Evolutionary conservation across 2,329 filamentous ascomycete species (phyloP), one percentile per base, ranked within the genome.

Genomic region (Pseudocercospora macadamiae): DNA sequence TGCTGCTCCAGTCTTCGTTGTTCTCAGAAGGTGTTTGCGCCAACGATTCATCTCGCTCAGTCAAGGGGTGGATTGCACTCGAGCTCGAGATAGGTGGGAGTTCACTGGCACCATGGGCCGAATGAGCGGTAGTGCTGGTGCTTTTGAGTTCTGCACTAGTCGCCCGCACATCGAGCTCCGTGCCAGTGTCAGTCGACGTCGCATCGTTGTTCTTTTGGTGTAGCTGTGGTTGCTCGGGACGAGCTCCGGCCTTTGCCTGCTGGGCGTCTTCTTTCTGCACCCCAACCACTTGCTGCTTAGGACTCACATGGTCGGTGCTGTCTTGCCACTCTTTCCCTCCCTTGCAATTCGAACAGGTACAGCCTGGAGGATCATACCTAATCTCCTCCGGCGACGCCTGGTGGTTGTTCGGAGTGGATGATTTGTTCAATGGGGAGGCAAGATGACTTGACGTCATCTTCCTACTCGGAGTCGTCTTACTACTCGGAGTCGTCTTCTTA

Each of bases 111-210:
- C 25, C 16, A 6, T 34, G 47, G 14, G 26, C 21, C 6, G 25
- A 32, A 7, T n/a, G 30, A 10, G 47, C 28, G 26, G 18, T 26
- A 14, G 47, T 32, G 26, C 47, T 49, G 65, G 93, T 97, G 76
- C 83, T 97, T 51, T 90, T 91, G 72, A 93, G 97, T 71, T 93
- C 93, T 7, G 87, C 91, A 18, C 80, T 97, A 55, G 79, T 97
- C 53, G 93, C 47, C 3, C 32, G n/a, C n/a, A 26, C n/a, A 14
- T 49, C 26, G n/a, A 28, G 42, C 23, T 47, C 42, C 19, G 42
- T 26, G n/a, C 21, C 14, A 7, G 23, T 23, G 10, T 21, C 42
- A 19, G 26, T 23, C 19, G 26, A 23, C 23, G 42, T 47, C 2
- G 42, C 42, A 26, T 23, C n/a, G 5, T 9, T 21, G 19, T 47